Evolutionary conservation across 1,284 basidiomycete genomes (phyloP).

Genomic region (Cystobasidiaceae sp.): DNA sequence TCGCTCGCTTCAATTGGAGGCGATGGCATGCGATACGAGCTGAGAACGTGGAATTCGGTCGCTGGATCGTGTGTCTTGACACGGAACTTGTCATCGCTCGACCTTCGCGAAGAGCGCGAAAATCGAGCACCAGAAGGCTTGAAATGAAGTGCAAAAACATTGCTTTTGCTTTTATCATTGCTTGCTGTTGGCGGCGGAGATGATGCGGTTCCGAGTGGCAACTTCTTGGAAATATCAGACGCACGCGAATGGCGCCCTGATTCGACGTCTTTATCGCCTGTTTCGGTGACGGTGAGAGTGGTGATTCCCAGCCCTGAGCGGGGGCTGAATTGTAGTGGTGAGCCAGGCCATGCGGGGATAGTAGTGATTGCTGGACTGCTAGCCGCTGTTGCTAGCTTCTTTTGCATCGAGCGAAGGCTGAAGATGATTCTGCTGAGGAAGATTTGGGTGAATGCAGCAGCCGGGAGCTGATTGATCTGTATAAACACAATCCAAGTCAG

Average conservation of each 20-base stretch:
- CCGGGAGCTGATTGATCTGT: slow-evolving; percentile 29
- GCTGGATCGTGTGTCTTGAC: neutral
- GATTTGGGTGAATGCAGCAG: slow-evolving; percentile 24
- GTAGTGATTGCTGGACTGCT: neutral
- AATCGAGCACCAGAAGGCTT: neutral
- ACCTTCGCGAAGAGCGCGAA: neutral
- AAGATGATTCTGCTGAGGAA: slow-evolving; percentile 30
- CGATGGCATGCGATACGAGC: slow-evolving; percentile 6
- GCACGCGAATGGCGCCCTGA: no score
- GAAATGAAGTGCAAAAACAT: neutral
- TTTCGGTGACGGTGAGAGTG: no score
- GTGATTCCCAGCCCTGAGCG: no score
- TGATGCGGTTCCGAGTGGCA: no score
- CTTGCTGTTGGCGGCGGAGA: no score
- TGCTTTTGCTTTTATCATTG: neutral
- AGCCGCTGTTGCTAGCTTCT: neutral
- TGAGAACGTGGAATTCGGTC: neutral
- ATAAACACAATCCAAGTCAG: neutral
- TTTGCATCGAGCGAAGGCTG: neutral
- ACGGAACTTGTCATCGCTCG: neutral
- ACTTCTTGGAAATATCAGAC: no score
- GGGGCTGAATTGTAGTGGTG: no score
- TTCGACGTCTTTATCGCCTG: neutral
- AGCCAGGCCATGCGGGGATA: no score
- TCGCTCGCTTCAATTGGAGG: neutral